phyloP scores from a whole-genome alignment of 2,329 filamentous ascomycete genomes.

The Leptographium radiaticola region DNA sequence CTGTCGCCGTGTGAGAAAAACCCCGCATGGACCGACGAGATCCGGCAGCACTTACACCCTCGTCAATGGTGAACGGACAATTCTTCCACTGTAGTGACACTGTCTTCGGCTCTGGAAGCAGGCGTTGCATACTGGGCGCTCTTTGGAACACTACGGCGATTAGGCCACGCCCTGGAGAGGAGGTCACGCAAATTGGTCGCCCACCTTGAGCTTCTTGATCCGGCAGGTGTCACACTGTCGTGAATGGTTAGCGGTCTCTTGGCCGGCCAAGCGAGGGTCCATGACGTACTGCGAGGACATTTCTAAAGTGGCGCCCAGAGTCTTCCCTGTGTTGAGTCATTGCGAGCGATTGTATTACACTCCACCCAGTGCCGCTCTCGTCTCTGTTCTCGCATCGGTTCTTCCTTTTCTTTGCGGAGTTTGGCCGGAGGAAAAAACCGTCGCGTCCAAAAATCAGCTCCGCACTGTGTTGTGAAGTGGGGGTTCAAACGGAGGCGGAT shows the following conservation, averaged over 20 bases:
- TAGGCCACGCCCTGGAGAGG: background rate
- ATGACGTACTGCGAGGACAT: background rate
- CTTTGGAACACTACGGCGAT: slow-evolving; percentile 1
- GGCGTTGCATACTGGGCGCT: slow-evolving; percentile 1
- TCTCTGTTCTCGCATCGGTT: no score
- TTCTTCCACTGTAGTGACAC: slow-evolving; percentile 2
- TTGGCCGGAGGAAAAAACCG: no score
- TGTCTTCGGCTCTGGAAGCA: background rate
- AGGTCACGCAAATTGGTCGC: background rate
- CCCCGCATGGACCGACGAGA: background rate
- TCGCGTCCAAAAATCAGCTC: no score
- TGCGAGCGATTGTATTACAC: no score
- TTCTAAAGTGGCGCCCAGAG: background rate
- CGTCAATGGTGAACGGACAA: background rate
- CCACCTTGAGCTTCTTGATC: slow-evolving; percentile 1
- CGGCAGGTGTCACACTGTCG: slow-evolving; percentile 1
- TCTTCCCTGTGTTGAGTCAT: background rate
- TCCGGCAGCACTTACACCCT: background rate
- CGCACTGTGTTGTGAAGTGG: no score
- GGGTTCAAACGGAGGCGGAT: no score
- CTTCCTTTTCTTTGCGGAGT: no score
- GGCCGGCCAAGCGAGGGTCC: background rate
- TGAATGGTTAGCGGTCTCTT: background rate
- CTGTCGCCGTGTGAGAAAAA: background rate
- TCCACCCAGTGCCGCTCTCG: no score